Percentiles rank a stretch among this genome's conserved stretches.
phyloP scores from a whole-genome alignment of 1,284 basidiomycete species.

The Ceratobasidium sp. region DNA sequence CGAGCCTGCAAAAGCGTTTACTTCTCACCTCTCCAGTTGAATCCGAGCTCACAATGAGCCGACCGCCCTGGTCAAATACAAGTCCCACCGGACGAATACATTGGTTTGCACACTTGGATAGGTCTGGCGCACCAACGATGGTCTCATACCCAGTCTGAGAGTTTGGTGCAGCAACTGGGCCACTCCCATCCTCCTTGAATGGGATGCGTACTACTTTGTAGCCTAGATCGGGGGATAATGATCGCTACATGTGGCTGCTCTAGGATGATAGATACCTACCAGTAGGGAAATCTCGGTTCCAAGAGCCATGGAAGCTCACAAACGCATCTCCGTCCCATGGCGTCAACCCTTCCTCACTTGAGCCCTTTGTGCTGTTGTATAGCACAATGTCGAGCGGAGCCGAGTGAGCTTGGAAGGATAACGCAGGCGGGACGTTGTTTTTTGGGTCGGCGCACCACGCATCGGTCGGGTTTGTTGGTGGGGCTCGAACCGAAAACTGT shows the following conservation, averaged over 20 bases:
- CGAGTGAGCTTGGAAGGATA: slow-evolving; percentile 29
- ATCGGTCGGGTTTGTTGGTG: slow-evolving; percentile 2
- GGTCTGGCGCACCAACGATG: slow-evolving; percentile 10
- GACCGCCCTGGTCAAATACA: slow-evolving; percentile 15
- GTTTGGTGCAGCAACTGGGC: neutral
- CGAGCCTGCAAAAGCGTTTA: neutral
- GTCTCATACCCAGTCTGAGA: slow-evolving; percentile 17
- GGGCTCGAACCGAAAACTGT: slow-evolving; percentile 28
- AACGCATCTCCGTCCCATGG: slow-evolving; percentile 41
- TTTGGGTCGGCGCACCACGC: slow-evolving; percentile 12
- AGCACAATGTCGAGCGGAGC: slow-evolving; percentile 39
- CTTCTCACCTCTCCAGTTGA: slow-evolving; percentile 26
- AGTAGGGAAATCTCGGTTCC: slow-evolving; percentile 32
- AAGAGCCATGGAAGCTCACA: slow-evolving; percentile 39
- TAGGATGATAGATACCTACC: slow-evolving; percentile 31
- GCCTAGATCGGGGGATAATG: neutral
- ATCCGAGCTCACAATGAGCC: slow-evolving; percentile 35
- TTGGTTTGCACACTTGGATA: slow-evolving; percentile 8
- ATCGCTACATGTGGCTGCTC: too few species aligned
- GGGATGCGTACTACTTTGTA: slow-evolving; percentile 13
- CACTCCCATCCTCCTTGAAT: neutral
- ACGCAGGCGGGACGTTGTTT: slow-evolving; percentile 18
- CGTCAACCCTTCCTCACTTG: neutral
- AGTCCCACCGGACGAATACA: slow-evolving; percentile 41
- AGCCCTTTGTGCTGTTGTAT: neutral